These are phyloP conservation scores for Phyllosticta ampelicida DNA, from an alignment of 2,329 filamentous ascomycete genomes.

Conservation along the genomic window DNA sequence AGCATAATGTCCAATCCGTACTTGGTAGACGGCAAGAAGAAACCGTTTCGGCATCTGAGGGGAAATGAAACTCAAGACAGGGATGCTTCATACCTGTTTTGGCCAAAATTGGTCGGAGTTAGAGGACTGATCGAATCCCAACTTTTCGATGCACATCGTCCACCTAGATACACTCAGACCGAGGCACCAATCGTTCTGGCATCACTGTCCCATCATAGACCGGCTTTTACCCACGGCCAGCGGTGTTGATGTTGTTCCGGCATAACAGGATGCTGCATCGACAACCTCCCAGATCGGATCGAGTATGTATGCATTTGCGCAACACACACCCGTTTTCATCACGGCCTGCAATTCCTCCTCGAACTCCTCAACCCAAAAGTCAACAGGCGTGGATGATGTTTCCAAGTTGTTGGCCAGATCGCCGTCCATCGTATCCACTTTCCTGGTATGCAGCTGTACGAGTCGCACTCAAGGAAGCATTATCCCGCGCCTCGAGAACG, in stretches of 20 bases:
- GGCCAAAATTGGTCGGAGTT: background rate
- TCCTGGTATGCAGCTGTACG: background rate
- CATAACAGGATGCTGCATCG: background rate
- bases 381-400: background rate
- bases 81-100: background rate
- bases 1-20: background rate
- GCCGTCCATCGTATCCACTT: background rate
- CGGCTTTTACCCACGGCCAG: background rate
- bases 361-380: background rate
- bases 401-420: background rate
- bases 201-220: too few species aligned
- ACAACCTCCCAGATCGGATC: background rate
- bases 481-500: background rate
- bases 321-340: background rate
- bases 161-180: too few species aligned
- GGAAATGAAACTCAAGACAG: background rate
- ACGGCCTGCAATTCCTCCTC: background rate
- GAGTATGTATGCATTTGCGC: background rate
- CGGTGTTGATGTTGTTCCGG: background rate
- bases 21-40: too few species aligned
- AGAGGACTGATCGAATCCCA: too few species aligned
- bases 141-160: too few species aligned
- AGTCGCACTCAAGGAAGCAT: background rate
- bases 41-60: background rate
- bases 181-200: too few species aligned